These are phyloP conservation scores for Phialophora verrucosa DNA, from an alignment of 2,329 filamentous ascomycete species.

Conservation along the genomic window DNA sequence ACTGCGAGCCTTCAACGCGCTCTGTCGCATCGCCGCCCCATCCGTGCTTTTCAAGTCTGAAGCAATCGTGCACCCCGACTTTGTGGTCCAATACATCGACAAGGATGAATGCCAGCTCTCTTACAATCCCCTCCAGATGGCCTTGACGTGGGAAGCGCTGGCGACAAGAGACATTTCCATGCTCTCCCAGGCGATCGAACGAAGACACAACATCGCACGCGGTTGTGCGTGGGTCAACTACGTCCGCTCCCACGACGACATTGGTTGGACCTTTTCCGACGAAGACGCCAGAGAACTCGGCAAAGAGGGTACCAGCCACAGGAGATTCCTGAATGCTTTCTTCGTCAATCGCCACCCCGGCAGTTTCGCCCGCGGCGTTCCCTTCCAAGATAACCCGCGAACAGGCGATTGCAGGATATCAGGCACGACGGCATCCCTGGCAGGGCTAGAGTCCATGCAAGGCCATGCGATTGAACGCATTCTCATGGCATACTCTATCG, in stretches of 20 bases:
- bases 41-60: slow-evolving; percentile 39
- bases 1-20: slow-evolving; percentile 38
- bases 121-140: slow-evolving; percentile 39
- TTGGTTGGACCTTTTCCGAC: slow-evolving; percentile 39
- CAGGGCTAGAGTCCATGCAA: slow-evolving; percentile 36
- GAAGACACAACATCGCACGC: slow-evolving; percentile 37
- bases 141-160: slow-evolving; percentile 37
- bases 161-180: slow-evolving; percentile 36
- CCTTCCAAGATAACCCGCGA: slow-evolving; percentile 37
- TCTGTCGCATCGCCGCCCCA: slow-evolving; percentile 37
- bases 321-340: slow-evolving; percentile 39
- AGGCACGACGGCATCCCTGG: slow-evolving; percentile 37
- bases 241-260: slow-evolving; percentile 38
- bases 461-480: slow-evolving; percentile 38
- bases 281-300: slow-evolving; percentile 37
- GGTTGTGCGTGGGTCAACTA: slow-evolving; percentile 40
- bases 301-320: slow-evolving; percentile 34
- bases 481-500: slow-evolving; percentile 35
- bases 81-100: slow-evolving; percentile 38
- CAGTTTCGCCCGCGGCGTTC: slow-evolving; percentile 37
- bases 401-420: slow-evolving; percentile 39
- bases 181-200: slow-evolving; percentile 38
- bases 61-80: slow-evolving; percentile 39
- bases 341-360: slow-evolving; percentile 38
- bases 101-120: slow-evolving; percentile 38